phyloP scores from a whole-genome alignment of 192 early-diverging fungal genomes.

The Coemansia sp. region DNA sequence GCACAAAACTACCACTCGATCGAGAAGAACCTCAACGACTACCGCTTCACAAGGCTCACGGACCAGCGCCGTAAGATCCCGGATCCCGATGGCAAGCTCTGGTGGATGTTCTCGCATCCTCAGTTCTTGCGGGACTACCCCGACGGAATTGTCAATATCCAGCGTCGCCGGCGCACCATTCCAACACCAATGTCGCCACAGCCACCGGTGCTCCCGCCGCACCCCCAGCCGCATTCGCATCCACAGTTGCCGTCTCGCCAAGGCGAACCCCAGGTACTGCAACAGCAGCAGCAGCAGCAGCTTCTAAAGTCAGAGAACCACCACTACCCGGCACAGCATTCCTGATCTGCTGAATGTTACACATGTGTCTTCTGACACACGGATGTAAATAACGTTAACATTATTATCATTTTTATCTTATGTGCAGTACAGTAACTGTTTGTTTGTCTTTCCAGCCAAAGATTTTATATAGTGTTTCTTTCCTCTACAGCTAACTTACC shows the following conservation, averaged over 20 bases:
- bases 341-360: not conserved
- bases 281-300: slow-evolving; percentile 16
- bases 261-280: slow-evolving; percentile 9
- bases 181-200: slow-evolving; percentile 40
- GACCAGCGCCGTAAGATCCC: slow-evolving; percentile 52
- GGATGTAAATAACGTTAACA: slow-evolving; percentile 37
- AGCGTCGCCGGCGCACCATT: slow-evolving; percentile 48
- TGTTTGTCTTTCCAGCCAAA: not conserved
- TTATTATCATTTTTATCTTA: slow-evolving; percentile 5
- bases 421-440: not conserved
- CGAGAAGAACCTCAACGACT: slow-evolving; percentile 56
- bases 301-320: slow-evolving; percentile 7
- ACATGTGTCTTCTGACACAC: slow-evolving; percentile 10
- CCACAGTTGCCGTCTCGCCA: slow-evolving; percentile 11
- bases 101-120: slow-evolving; percentile 54
- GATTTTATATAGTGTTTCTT: not conserved
- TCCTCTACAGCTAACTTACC: not conserved
- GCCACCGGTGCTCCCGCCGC: slow-evolving; percentile 18
- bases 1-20: slow-evolving; percentile 56
- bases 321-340: not conserved
- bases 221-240: slow-evolving; percentile 11
- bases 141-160: slow-evolving; percentile 51
- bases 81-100: slow-evolving; percentile 41
- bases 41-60: slow-evolving; percentile 45
- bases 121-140: slow-evolving; percentile 47